Base-by-base conservation (phyloP, 305 asterid genomes). In the Euphrasia arctica region DNA sequence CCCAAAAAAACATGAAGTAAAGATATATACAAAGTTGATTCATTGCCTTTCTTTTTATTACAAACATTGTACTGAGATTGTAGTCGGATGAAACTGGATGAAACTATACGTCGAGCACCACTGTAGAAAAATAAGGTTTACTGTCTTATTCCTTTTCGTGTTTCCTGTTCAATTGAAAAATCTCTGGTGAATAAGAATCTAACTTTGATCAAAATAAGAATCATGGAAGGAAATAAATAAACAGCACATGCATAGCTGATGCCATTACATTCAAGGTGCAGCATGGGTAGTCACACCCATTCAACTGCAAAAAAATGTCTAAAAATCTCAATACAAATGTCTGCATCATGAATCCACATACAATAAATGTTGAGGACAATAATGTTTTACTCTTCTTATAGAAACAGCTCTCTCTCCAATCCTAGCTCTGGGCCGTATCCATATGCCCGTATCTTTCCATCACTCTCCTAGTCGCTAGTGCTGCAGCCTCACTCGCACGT, bases 401-500 rank as follows among this genome's bases (percentile, higher is more conserved):
- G 48, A 43, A 48, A 56, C 39, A 49, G 58, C 63, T 54, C 10
- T 11, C 22, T 11, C 22, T 18, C 41, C n/a, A 56, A 3, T 22
- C 72, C 75, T 82, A 85, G 76, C 82, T 80, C 70, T 74, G 79
- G 36, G 94, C 90, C 29, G 80, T 77, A 64, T 63, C 71, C 73
- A 62, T 70, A 62, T 80, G 79, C 9, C 95, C 95, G 49, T 91
- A 77, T 76, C 74, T 85, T 54, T 85, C 79, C 96, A 91, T 85
- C 58, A 88, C 96, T 75, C 80, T 82, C 71, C 80, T 87, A 12
- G 97, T 86, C 36, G 97, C 97, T 58, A 93, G 65, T 14, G 97
- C 92, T 1, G 97, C 99, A 63, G 99, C 97, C 74, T 93, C 97
- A 65, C 97, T 90, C 2, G 97, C 97, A 58, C 90, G 88, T 48